Conservation (phyloP, 495 filamentous ascomycete genomes). For the Hyaloscypha hepaticicola region DNA sequence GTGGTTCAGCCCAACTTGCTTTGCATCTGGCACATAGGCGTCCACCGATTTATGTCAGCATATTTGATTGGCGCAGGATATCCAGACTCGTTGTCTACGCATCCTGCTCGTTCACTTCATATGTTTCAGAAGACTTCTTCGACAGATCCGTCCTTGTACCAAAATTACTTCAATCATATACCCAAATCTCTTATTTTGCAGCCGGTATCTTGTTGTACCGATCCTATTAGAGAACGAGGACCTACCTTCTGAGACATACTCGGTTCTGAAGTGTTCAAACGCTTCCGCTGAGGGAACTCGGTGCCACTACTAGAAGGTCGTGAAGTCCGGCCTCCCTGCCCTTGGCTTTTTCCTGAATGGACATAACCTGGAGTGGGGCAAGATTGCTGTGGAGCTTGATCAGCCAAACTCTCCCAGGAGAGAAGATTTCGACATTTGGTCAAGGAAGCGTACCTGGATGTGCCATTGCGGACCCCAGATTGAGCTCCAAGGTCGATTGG, state of each 20-base stretch:
- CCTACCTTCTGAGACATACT: background rate
- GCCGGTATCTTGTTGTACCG: background rate
- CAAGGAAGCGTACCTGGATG: no score
- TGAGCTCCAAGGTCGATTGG: no score
- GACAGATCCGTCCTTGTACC: background rate
- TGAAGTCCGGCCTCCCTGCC: no score
- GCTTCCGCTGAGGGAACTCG: no score
- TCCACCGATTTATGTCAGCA: background rate
- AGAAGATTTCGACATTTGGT: no score
- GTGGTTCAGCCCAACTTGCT: background rate
- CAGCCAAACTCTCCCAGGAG: no score
- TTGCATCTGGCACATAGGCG: conserved; percentile 14
- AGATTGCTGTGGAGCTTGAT: no score
- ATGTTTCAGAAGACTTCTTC: background rate
- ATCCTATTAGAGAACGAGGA: background rate
- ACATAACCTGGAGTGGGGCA: no score
- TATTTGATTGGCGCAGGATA: background rate
- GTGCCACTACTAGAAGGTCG: no score
- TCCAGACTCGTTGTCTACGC: background rate
- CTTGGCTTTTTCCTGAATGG: no score
- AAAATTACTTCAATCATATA: background rate
- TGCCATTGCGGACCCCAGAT: no score
- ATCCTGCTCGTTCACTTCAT: background rate
- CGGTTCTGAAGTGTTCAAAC: background rate
- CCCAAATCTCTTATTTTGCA: background rate